These are phyloP conservation scores for Sequoia sempervirens DNA, from an alignment of 75 land plant species.

Conservation along the genomic window DNA sequence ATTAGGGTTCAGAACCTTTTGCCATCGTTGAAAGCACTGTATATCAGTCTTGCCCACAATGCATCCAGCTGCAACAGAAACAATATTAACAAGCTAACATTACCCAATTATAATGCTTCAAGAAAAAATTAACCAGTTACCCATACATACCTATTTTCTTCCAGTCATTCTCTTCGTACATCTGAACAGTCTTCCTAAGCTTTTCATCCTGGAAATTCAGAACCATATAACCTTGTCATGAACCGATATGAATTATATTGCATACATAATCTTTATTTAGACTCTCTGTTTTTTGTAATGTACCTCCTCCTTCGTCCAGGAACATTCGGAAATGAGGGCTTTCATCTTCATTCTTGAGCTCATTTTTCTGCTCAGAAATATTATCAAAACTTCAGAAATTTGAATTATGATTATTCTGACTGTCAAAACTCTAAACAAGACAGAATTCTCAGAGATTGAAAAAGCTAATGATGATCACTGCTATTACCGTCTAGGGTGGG, in stretches of 20 bases:
- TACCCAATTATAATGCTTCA: too few species aligned
- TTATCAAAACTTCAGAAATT: neutral
- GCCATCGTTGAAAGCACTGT: conserved; percentile 87
- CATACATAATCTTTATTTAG: neutral
- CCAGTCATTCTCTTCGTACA: conserved; percentile 53
- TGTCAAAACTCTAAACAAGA: too few species aligned
- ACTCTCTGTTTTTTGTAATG: neutral
- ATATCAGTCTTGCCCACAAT: conserved; percentile 57
- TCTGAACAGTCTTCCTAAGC: conserved; percentile 33
- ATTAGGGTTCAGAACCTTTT: conserved; percentile 81
- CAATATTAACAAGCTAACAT: neutral
- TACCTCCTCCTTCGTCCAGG: conserved; percentile 8
- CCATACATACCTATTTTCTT: conserved; percentile 54
- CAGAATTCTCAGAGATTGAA: too few species aligned
- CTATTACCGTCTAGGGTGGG: too few species aligned
- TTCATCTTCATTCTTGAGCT: conserved; percentile 2
- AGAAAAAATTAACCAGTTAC: neutral
- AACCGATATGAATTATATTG: neutral
- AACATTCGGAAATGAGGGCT: neutral
- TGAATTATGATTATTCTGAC: too few species aligned
- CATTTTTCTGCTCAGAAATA: neutral
- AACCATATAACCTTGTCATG: neutral
- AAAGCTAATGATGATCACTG: too few species aligned
- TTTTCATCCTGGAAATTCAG: conserved; percentile 38
- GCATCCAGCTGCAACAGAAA: conserved; percentile 49